These are phyloP conservation scores for Podaxis pistillaris DNA, from an alignment of 768 basidiomycete species.

Conservation along the genomic window DNA sequence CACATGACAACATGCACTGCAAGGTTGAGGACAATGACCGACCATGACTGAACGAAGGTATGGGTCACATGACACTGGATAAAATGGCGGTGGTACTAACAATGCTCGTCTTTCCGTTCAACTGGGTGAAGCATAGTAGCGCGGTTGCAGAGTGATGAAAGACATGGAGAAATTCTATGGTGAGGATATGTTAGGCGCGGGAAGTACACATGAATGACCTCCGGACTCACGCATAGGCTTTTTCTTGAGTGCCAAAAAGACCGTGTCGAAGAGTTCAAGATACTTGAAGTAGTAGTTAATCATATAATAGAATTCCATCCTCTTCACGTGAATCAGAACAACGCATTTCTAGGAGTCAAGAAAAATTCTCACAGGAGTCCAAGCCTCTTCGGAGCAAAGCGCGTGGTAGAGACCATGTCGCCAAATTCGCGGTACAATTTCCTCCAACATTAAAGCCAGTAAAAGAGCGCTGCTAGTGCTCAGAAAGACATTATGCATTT, in stretches of 20 bases:
- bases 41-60: slow-evolving; percentile 73
- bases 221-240: slow-evolving; percentile 81
- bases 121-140: slow-evolving; percentile 88
- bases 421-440: slow-evolving; percentile 79
- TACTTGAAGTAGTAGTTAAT: slow-evolving; percentile 99
- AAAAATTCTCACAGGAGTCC: slow-evolving; percentile 74
- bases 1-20: slow-evolving; percentile 97
- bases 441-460: slow-evolving; percentile 87
- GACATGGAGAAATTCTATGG: slow-evolving; percentile 90
- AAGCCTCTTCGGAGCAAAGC: slow-evolving; percentile 74
- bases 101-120: slow-evolving; percentile 92
- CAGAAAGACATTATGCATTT: slow-evolving; percentile 87
- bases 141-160: slow-evolving; percentile 99
- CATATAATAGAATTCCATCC: slow-evolving; percentile 95
- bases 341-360: slow-evolving; percentile 17
- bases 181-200: slow-evolving; percentile 12
- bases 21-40: slow-evolving; percentile 89
- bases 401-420: slow-evolving; percentile 70
- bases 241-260: slow-evolving; percentile 98
- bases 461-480: slow-evolving; percentile 82
- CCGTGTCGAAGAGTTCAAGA: slow-evolving; percentile 92
- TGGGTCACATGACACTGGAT: slow-evolving; percentile 2
- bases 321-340: slow-evolving; percentile 39
- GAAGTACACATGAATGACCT: background rate
- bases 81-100: slow-evolving; percentile 46